These are phyloP conservation scores for Didymella keratinophila DNA, from an alignment of 2,329 filamentous ascomycete species.

Conservation along the genomic window DNA sequence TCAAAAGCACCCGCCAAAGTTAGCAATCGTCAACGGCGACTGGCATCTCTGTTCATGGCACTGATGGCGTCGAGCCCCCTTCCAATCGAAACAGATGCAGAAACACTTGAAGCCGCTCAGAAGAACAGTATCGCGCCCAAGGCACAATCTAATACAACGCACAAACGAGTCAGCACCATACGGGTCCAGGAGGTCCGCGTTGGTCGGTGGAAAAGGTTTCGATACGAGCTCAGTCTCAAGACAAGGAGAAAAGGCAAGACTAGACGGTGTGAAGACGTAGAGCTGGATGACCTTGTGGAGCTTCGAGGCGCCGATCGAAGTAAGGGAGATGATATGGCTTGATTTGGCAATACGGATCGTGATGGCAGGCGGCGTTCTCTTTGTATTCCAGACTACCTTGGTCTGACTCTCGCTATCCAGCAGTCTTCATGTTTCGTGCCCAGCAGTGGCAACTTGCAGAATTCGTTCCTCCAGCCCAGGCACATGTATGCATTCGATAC, in stretches of 20 bases:
- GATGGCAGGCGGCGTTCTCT: neutral
- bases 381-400: neutral
- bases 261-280: conserved; percentile 3
- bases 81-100: conserved; percentile 27
- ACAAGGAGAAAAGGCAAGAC: conserved; percentile 20
- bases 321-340: neutral
- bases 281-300: conserved; percentile 60
- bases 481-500: conserved; percentile 77
- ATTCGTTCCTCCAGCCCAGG: conserved; percentile 82
- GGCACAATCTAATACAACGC: neutral
- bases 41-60: conserved; percentile 30
- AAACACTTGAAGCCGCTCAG: conserved; percentile 28
- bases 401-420: neutral
- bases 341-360: neutral
- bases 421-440: conserved; percentile 63
- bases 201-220: conserved; percentile 27
- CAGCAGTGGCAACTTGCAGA: conserved; percentile 80
- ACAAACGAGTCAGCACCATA: conserved; percentile 7
- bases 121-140: conserved; percentile 19
- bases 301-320: conserved; percentile 80
- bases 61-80: conserved; percentile 27
- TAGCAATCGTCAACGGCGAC: conserved; percentile 25
- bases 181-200: conserved; percentile 19
- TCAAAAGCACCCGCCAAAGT: neutral
- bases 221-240: conserved; percentile 23